Evolutionary conservation across 129 eudicot genomes (phyloP), one percentile per base, ranked within the genome.

Genomic region (Pittosporum tobira): DNA sequence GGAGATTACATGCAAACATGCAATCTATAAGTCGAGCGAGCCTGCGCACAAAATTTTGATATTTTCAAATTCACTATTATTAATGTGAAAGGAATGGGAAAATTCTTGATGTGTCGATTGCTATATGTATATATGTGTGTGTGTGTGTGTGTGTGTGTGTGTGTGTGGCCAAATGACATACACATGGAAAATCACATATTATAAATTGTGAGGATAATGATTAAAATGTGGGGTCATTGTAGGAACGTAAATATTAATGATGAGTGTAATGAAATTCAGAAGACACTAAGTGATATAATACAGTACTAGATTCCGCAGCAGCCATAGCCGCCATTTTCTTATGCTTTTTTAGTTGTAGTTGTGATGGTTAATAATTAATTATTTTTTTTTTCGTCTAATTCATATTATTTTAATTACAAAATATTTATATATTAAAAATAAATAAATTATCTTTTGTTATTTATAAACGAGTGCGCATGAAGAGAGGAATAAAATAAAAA

Each of bases 241-340:
- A 10, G 46, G 11, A 40, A 40, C 46, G 46, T n/a, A 40, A 10
- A 40, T 40, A 14, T 2, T 40, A 10, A 12, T 12, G 11, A n/a
- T n/a, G n/a, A n/a, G n/a, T n/a, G n/a, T n/a, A n/a, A n/a, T n/a
- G n/a, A n/a, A n/a, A n/a, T n/a, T n/a, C n/a, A n/a, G n/a, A n/a
- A n/a, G n/a, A n/a, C n/a, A n/a, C n/a, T n/a, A n/a, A n/a, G n/a
- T n/a, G n/a, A n/a, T n/a, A n/a, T n/a, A n/a, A n/a, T n/a, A n/a
- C n/a, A n/a, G n/a, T n/a, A n/a, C n/a, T n/a, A n/a, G n/a, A n/a
- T n/a, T n/a, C n/a, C n/a, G n/a, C n/a, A n/a, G 71, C 75, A 68
- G 75, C 71, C 75, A 75, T 48, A 75, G 80, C 80, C 80, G 80
- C 75, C 80, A 64, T 75, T 75, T 75, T 68, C n/a, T n/a, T n/a